Conservation (phyloP, 2,329 filamentous ascomycete species). For the Coniochaeta prunicola region DNA sequence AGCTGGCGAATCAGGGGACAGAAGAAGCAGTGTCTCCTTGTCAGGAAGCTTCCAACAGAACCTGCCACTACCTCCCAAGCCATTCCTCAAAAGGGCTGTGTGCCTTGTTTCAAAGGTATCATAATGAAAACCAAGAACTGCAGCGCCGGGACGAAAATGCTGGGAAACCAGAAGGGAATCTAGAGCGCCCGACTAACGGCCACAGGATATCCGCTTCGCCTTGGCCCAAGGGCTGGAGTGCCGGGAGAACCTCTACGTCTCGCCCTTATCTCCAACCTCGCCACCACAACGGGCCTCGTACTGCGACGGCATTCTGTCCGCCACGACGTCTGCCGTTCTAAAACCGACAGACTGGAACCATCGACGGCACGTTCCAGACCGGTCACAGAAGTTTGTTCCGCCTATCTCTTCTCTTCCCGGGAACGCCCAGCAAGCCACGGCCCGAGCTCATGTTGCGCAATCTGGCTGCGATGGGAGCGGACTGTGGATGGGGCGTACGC, state of each 20-base stretch:
- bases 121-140: background rate
- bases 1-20: background rate
- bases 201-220: background rate
- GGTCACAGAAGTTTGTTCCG: background rate
- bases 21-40: background rate
- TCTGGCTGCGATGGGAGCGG: background rate
- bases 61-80: background rate
- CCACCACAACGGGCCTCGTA: background rate
- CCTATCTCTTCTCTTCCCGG: background rate
- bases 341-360: background rate
- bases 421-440: background rate
- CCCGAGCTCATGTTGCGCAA: background rate
- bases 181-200: background rate
- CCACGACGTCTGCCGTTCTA: background rate
- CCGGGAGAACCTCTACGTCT: too few species aligned
- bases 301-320: background rate
- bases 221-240: background rate
- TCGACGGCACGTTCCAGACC: background rate
- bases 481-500: background rate
- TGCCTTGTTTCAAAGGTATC: background rate
- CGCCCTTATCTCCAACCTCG: background rate
- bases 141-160: background rate
- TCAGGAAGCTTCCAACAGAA: background rate
- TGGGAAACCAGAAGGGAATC: background rate
- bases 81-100: background rate